Percentiles rank a stretch among this genome's conserved stretches.
Evolutionary conservation across 164 flowering plant genomes (phyloP).

Genomic region (Amborella trichopoda): DNA sequence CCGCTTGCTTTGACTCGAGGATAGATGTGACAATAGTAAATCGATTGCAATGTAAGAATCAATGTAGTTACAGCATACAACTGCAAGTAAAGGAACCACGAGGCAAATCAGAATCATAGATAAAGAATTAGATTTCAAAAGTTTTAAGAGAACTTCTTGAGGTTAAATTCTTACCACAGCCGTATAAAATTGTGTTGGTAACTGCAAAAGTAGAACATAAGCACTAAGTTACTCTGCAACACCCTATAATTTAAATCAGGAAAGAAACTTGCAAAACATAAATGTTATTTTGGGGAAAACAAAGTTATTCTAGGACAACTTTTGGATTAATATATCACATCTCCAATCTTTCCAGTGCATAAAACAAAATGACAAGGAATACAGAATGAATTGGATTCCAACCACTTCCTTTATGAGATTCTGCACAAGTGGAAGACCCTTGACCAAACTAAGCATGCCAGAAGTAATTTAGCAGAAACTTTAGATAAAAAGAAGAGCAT

Average conservation of each 20-base stretch:
- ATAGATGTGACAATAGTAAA: slow-evolving; percentile 55
- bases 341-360: background rate
- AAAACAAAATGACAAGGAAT: background rate
- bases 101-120: background rate
- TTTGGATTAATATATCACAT: too few species aligned
- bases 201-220: slow-evolving; percentile 36
- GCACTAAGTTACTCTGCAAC: background rate
- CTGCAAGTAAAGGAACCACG: slow-evolving; percentile 23
- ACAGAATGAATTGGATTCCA: background rate
- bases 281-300: background rate
- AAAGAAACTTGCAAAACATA: background rate
- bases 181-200: slow-evolving; percentile 69
- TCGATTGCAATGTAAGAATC: slow-evolving; percentile 33
- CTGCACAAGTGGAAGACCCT: too few species aligned
- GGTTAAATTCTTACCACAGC: slow-evolving; percentile 56
- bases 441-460: too few species aligned
- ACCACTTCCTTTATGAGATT: background rate
- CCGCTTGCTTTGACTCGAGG: slow-evolving; percentile 21
- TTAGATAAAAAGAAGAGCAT: too few species aligned
- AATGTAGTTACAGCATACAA: slow-evolving; percentile 42
- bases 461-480: too few species aligned
- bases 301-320: background rate
- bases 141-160: too few species aligned
- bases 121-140: background rate
- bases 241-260: background rate